Evolutionary conservation across 495 filamentous ascomycete genomes (phyloP).

Genomic region (Terfezia claveryi): DNA sequence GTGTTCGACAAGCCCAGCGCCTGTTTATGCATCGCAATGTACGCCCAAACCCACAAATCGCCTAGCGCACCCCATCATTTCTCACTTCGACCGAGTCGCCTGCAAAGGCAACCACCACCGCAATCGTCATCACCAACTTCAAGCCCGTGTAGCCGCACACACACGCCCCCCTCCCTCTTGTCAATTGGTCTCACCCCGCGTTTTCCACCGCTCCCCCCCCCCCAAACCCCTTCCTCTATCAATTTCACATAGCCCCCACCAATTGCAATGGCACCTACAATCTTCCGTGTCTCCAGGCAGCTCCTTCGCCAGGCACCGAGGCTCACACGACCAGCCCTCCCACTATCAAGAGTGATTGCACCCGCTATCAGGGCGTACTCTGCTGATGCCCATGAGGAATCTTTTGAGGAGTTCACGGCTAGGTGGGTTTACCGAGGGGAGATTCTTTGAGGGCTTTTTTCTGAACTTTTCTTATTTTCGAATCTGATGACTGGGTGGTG

Average conservation of each 20-base stretch:
- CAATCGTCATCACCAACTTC: too few relatives aligned
- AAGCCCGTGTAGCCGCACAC: too few relatives aligned
- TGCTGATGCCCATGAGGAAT: slow-evolving; percentile 57
- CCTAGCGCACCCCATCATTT: too few relatives aligned
- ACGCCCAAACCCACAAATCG: too few relatives aligned
- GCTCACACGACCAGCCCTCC: slow-evolving; percentile 6
- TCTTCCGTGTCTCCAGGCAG: neutral
- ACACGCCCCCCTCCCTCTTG: too few relatives aligned
- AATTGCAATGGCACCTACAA: neutral
- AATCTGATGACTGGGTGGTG: neutral
- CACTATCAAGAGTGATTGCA: slow-evolving; percentile 4
- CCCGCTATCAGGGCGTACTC: slow-evolving; percentile 16
- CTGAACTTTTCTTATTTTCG: too few relatives aligned
- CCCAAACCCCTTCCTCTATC: slow-evolving; percentile 1
- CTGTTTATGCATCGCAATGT: too few relatives aligned
- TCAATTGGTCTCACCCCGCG: too few relatives aligned
- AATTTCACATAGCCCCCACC: slow-evolving; percentile 8
- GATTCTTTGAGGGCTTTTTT: too few relatives aligned
- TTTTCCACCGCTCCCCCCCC: slow-evolving; percentile 8
- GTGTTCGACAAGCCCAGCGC: too few relatives aligned
- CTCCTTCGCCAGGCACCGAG: slow-evolving; percentile 4
- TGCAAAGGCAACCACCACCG: too few relatives aligned
- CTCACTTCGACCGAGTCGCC: too few relatives aligned
- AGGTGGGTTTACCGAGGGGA: slow-evolving; percentile 39
- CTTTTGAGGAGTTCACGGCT: slow-evolving; percentile 94